Base-by-base conservation (phyloP, 805 yeast genomes). In the Lachancea nothofagi region DNA sequence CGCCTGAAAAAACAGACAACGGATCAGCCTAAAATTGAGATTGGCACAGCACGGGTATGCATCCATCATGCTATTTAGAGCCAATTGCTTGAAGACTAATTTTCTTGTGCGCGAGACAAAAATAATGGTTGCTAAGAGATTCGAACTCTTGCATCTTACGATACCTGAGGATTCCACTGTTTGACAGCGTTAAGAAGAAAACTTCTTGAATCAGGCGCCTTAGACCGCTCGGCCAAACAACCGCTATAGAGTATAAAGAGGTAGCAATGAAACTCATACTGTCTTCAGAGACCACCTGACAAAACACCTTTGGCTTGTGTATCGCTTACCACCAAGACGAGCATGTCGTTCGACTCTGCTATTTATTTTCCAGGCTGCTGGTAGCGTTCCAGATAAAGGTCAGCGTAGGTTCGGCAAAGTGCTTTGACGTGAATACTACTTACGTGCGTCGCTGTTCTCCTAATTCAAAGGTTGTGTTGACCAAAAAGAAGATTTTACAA, bases 151-250 rank as follows among this genome's bases (percentile, higher is more conserved):
- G 55, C 55, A 51, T 51, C 55, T 51, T 51, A 47, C 55, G 55
- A 51, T 51, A 51, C 53, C 55, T 49, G 55, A 51, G 55, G 21
- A 29, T 49, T 51, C 55, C 46, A 40, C 49, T 34, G 41, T 44
- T 27, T 29, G 32, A 30, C 35, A 44, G 44, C 43, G 55, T 47
- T 40, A 48, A 49, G 54, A 50, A 38, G 44, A 8, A 28, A 33
- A 44, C 40, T 42, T 49, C 55, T 51, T 51, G 55, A 51, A 51
- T 51, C 55, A 49, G 55, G 54, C 55, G 55, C 55, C 55, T 51
- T 51, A 51, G 55, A 51, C 55, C 55, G 55, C 55, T 51, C 55
- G 55, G 55, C 55, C 55, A 51, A 50, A 51, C 55, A 51, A 51
- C 55, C 55, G 40, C 7, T 33, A 38, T 17, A 14, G 12, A 32